These are phyloP conservation scores for Botrytis cinerea DNA, from an alignment of 2,329 filamentous ascomycete genomes.

Conservation along the genomic window DNA sequence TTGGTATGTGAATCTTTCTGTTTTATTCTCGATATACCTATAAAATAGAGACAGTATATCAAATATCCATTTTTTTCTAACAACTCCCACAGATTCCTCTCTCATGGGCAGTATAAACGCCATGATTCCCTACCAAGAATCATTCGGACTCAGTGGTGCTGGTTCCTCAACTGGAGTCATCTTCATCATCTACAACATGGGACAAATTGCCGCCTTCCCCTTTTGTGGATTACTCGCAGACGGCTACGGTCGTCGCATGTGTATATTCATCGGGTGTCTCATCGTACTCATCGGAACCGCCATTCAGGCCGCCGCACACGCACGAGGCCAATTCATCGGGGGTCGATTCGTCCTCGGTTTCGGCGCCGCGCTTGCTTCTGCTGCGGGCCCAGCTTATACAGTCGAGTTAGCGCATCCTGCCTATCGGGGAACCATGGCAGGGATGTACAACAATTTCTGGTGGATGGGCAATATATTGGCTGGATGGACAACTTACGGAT, in stretches of 20 bases:
- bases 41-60: background rate
- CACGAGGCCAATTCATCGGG: constrained; percentile 55
- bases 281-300: background rate
- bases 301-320: constrained; percentile 50
- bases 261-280: background rate
- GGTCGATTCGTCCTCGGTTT: constrained; percentile 57
- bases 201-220: constrained; percentile 50
- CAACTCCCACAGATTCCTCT: constrained; percentile 30
- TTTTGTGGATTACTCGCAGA: constrained; percentile 52
- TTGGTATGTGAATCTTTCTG: constrained; percentile 37
- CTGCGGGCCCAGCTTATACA: constrained; percentile 31
- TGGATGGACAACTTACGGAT: background rate
- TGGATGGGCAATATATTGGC: constrained; percentile 2
- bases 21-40: background rate
- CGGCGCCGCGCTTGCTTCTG: constrained; percentile 59
- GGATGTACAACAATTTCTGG: constrained; percentile 1
- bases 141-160: constrained; percentile 46
- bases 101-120: constrained; percentile 52
- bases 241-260: background rate
- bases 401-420: background rate
- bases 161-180: constrained; percentile 51
- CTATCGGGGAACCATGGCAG: background rate
- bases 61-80: background rate
- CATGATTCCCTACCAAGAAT: constrained; percentile 45
- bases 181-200: constrained; percentile 50